phyloP scores from a whole-genome alignment of 2,329 filamentous ascomycete genomes.

The Pseudocercospora fijiensis region DNA sequence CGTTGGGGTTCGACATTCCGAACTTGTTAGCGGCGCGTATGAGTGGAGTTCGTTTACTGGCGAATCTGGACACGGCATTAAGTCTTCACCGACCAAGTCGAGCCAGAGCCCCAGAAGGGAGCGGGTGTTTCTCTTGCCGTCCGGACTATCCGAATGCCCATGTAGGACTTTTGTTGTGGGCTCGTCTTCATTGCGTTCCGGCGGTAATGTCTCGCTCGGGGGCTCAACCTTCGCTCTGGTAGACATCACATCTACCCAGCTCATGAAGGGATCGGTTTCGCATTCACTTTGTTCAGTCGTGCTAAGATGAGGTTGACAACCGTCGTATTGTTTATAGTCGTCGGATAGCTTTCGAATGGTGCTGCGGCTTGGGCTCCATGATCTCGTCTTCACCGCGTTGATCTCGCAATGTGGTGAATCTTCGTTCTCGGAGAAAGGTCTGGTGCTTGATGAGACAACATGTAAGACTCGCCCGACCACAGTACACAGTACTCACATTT shows the following conservation, averaged over 20 bases:
- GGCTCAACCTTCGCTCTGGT: not conserved
- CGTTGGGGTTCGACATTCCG: not conserved
- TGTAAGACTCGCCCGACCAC: not conserved
- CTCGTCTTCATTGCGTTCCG: not conserved
- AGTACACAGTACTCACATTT: not conserved
- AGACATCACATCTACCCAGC: not conserved
- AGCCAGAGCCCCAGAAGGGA: not conserved
- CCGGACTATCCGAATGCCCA: not conserved
- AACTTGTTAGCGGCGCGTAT: not conserved
- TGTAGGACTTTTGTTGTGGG: not conserved
- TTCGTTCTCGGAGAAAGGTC: not conserved
- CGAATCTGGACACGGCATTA: slow-evolving; percentile 9
- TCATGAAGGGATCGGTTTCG: not conserved
- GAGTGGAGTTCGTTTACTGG: not conserved
- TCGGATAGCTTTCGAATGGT: not conserved
- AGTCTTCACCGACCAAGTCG: slow-evolving; percentile 11
- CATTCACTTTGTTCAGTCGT: not conserved
- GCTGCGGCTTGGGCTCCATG: not conserved
- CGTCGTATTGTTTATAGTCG: not conserved
- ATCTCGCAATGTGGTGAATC: not conserved
- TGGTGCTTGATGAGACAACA: not conserved
- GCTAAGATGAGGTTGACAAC: not conserved
- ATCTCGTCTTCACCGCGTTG: not conserved
- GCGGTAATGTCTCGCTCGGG: not conserved
- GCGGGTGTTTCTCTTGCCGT: not conserved